These are phyloP conservation scores for Phoma sp. DNA, from an alignment of 2,329 filamentous ascomycete genomes.

Conservation along the genomic window DNA sequence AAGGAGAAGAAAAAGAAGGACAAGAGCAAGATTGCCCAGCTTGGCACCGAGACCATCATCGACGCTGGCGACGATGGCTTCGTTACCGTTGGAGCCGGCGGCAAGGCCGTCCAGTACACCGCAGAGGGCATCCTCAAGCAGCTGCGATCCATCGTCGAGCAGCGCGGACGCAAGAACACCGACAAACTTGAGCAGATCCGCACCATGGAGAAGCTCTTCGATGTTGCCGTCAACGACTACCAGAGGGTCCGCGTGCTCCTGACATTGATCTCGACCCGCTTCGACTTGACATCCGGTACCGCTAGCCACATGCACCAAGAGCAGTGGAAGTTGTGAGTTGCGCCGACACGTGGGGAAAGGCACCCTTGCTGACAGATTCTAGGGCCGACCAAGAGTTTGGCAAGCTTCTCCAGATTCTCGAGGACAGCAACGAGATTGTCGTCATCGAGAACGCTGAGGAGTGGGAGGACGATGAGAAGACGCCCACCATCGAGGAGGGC, in stretches of 20 bases:
- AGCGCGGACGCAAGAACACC: slow-evolving; percentile 98
- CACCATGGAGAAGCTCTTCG: slow-evolving; percentile 94
- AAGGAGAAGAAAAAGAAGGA: slow-evolving; percentile 40
- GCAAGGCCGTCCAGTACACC: slow-evolving; percentile 88
- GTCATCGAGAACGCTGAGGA: slow-evolving; percentile 93
- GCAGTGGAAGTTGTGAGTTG: slow-evolving; percentile 82
- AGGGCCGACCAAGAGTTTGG: slow-evolving; percentile 84
- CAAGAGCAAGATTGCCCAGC: slow-evolving; percentile 59
- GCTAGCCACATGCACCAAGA: slow-evolving; percentile 89
- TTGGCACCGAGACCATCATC: slow-evolving; percentile 59
- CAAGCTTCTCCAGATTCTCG: slow-evolving; percentile 78
- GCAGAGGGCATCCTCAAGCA: slow-evolving; percentile 99
- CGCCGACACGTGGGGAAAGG: not conserved
- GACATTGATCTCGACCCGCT: slow-evolving; percentile 89
- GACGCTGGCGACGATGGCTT: slow-evolving; percentile 84
- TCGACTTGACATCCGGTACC: slow-evolving; percentile 84
- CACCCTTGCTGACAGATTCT: slow-evolving; percentile 11
- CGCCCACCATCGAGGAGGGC: slow-evolving; percentile 73
- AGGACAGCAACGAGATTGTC: slow-evolving; percentile 79
- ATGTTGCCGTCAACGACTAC: slow-evolving; percentile 90
- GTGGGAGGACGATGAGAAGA: slow-evolving; percentile 99
- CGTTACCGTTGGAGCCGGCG: slow-evolving; percentile 85
- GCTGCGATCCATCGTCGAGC: slow-evolving; percentile 89
- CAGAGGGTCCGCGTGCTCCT: slow-evolving; percentile 92
- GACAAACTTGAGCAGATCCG: slow-evolving; percentile 94